A percentile compares a stretch with the other conserved stretches of the same genome.
These are phyloP conservation scores for Cytospora chrysosperma DNA, from an alignment of 2,329 filamentous ascomycete species.

Conservation along the genomic window DNA sequence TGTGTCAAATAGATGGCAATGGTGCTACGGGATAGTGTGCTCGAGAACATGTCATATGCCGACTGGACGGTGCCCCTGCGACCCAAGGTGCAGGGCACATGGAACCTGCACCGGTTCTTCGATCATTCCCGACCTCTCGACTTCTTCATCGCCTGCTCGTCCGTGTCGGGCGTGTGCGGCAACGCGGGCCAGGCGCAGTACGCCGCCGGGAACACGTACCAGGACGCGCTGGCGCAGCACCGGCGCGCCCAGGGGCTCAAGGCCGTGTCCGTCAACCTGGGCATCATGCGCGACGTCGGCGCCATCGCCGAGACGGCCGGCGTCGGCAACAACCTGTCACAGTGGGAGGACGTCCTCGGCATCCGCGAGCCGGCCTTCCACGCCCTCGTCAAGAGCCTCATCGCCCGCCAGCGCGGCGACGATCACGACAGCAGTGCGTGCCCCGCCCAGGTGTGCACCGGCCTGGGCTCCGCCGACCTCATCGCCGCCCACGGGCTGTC, in stretches of 20 bases:
- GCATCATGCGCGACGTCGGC: conserved; percentile 31
- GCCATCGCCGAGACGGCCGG: conserved; percentile 6
- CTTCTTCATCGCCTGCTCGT: conserved; percentile 23
- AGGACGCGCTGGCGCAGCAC: conserved; percentile 33
- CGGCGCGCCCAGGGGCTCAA: conserved; percentile 27
- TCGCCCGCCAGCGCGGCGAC: conserved; percentile 17
- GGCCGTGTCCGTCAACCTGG: conserved; percentile 29
- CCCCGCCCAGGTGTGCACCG: conserved; percentile 21
- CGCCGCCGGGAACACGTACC: conserved; percentile 36
- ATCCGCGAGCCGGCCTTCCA: conserved; percentile 27
- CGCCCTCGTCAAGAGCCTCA: conserved; percentile 25
- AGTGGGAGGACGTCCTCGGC: conserved; percentile 26
- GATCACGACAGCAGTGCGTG: background rate
- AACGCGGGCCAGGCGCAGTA: conserved; percentile 22
- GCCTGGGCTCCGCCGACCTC: conserved; percentile 19
- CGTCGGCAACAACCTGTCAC: conserved; percentile 20
- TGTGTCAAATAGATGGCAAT: conserved; percentile 28
- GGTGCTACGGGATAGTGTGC: conserved; percentile 32
- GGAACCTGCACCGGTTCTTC: conserved; percentile 19
- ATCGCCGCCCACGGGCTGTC: conserved; percentile 19
- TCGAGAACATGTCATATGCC: conserved; percentile 18
- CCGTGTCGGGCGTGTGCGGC: conserved; percentile 17
- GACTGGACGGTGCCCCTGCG: conserved; percentile 16
- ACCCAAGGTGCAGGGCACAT: conserved; percentile 22
- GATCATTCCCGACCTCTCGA: conserved; percentile 12